Percentiles rank a stretch among this genome's conserved stretches.
phyloP scores from a whole-genome alignment of 768 basidiomycete genomes.

The Rhizopogon rudus region DNA sequence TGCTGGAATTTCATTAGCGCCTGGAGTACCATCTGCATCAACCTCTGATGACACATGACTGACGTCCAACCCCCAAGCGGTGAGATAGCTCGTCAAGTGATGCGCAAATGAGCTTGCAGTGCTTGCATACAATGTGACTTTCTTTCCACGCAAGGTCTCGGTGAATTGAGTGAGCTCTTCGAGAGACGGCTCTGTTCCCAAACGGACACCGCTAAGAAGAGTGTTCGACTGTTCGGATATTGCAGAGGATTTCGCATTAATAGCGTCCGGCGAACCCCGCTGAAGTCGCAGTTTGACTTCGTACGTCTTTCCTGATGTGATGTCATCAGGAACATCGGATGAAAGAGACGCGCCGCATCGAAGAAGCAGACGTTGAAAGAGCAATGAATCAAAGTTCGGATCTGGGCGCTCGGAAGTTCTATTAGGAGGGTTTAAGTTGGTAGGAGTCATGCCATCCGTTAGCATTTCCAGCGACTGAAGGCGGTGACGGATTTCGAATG shows the following conservation, averaged over 20 bases:
- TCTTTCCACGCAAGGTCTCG: conserved; percentile 78
- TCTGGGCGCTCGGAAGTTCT: conserved; percentile 20
- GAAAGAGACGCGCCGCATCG: conserved; percentile 48
- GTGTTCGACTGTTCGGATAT: conserved; percentile 44
- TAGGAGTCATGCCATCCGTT: conserved; percentile 6
- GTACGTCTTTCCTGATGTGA: conserved; percentile 49
- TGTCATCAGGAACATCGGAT: conserved; percentile 35
- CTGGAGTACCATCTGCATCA: conserved; percentile 36
- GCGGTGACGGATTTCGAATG: conserved; percentile 54
- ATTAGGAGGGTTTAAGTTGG: conserved; percentile 6
- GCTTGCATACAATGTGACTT: conserved; percentile 79
- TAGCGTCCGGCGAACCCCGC: conserved; percentile 45
- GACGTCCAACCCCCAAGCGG: conserved; percentile 94
- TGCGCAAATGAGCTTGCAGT: conserved; percentile 88
- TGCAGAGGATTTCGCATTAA: conserved; percentile 34
- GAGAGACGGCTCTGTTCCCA: conserved; percentile 70
- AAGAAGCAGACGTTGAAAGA: conserved; percentile 56
- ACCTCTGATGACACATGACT: conserved; percentile 67
- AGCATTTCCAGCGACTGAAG: conserved; percentile 24
- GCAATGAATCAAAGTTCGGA: conserved; percentile 42
- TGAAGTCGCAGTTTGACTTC: conserved; percentile 64
- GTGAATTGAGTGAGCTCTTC: conserved; percentile 76
- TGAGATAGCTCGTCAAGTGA: conserved; percentile 89
- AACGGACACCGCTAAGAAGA: conserved; percentile 43
- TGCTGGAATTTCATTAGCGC: conserved; percentile 9